Conservation (phyloP, 306 rosid species). For the Vigna reflexopilosa region DNA sequence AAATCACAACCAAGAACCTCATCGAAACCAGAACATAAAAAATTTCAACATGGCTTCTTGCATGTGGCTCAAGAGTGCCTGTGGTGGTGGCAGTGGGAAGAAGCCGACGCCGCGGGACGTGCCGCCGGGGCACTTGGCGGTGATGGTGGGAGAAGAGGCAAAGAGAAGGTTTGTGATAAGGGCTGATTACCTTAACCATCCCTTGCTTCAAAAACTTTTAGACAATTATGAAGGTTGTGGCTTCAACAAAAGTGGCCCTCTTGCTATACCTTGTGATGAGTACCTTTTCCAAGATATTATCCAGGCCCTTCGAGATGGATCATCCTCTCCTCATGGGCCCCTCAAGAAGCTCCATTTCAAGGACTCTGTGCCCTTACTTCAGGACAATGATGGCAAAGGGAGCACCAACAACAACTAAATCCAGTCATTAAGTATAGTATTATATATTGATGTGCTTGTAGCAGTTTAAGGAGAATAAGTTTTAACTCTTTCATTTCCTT, state of each 20-base stretch:
- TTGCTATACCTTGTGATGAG: conserved; percentile 62
- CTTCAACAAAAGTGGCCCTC: conserved; percentile 51
- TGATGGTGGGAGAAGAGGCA: conserved; percentile 49
- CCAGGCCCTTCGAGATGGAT: conserved; percentile 46
- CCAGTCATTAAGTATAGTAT: conserved; percentile 3
- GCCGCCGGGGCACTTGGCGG: conserved; percentile 55
- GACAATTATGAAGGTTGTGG: conserved; percentile 58
- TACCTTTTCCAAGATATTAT: conserved; percentile 54
- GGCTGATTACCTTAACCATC: conserved; percentile 55
- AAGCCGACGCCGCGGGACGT: conserved; percentile 53
- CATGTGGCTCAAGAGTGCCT: conserved; percentile 45
- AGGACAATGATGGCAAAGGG: conserved; percentile 47
- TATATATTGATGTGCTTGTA: neutral
- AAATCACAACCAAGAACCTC: neutral
- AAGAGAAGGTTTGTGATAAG: conserved; percentile 54
- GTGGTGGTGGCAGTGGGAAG: conserved; percentile 38
- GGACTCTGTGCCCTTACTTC: conserved; percentile 49
- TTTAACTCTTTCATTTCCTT: conserved; percentile 18
- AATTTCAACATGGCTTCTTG: conserved; percentile 33
- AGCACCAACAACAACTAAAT: conserved; percentile 26
- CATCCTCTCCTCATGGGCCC: conserved; percentile 46
- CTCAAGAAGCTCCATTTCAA: conserved; percentile 40
- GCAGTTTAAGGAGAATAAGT: conserved; percentile 21
- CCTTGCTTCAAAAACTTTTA: conserved; percentile 49
- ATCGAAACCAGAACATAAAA: neutral